Evolutionary conservation across 2,329 filamentous ascomycete species (phyloP), one percentile per base, ranked within the genome.

Genomic region (Trichoderma gracile): DNA sequence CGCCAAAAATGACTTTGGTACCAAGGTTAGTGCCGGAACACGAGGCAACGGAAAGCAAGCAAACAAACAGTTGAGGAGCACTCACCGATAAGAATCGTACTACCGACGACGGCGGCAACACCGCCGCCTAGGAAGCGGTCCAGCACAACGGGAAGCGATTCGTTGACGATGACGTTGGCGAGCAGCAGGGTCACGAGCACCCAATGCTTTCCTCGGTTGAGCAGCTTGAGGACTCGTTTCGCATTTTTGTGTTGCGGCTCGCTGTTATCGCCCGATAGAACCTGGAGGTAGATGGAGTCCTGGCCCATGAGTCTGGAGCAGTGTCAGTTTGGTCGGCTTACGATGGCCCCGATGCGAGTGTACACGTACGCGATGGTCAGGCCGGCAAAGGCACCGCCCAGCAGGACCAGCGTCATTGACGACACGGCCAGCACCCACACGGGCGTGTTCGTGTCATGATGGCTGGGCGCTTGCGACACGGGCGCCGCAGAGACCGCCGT

Each of bases 161-260:
- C 95, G 77, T 99, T 98, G 69, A 96, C 96, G 72, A 99, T 96
- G 73, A 99, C 95, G 76, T 99, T 99, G 76, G 93, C 93, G 63
- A 99, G 82, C 8, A 99, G 84, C 27, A 99, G 80, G 3, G 95
- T 98, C 61, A 99, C 95, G 64, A 99, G 82, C 21, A 99, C 94
- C 95, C 95, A 99, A 78, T 99, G 95, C 77, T 99, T 99, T 71
- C 95, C 95, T 71, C 86, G 90, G 68, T 92, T 87, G 63, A 99
- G 79, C 30, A 99, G 81, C 49, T 87, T 83, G 70, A 95, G 83
- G 12, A 99, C 95, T 68, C 87, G 89, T 64, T 85, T 86, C 0
- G 95, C 95, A 74, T 97, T 92, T 73, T 88, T 92, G 73, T 89
- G 89, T 78, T 98, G 94, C n/a, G 88, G 82, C 63, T 90, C 92